Base-by-base conservation (phyloP, 495 filamentous ascomycete species). In the Tuber borchii region DNA sequence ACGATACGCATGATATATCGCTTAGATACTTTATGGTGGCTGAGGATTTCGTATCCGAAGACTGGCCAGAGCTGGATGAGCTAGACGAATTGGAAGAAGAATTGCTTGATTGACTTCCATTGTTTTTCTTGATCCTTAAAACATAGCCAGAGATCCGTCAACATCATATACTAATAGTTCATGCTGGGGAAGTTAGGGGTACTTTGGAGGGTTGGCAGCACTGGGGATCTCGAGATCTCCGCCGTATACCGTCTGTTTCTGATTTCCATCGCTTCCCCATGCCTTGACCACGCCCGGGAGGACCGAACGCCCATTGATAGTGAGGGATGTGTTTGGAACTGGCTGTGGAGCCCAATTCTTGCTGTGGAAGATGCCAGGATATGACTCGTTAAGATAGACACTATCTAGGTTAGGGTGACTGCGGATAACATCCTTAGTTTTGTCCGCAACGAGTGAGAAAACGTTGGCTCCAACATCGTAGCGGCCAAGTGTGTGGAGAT, bases 391-490 rank as follows among this genome's bases (percentile, higher is more conserved):
- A 78, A 87, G 86, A 77, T 84, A 86, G 71, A 84, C 83, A 44
- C 82, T 46, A 4, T 71, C 70, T 2, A 87, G 80, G 2, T 70
- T 45, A n/a, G 39, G n/a, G 22, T 77, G 70, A 19, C 61, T 46
- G 17, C 80, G 70, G 26, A 82, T 31, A 2, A 40, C 72, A 69
- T 82, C 81, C 20, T 86, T 85, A 16, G 87, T 88, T 79, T 86
- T 86, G 42, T 88, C 85, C 34, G 88, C 87, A 34, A 90, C 88
- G 69, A 88, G 78, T 17, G 86, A 79, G 72, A 90, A 85, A 45
- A 90, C 82, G 78, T 90, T 90, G 74, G 89, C 89, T 71, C 88
- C 87, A 70, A 86, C 88, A 74, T 90, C 89, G 85, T 86, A 90
- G 73, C 89, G 87, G 45, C 89, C 89, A 31, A 90, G 86, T 17